phyloP scores from a whole-genome alignment of 2,329 filamentous ascomycete genomes.

The Paecilomyces fulvus region DNA sequence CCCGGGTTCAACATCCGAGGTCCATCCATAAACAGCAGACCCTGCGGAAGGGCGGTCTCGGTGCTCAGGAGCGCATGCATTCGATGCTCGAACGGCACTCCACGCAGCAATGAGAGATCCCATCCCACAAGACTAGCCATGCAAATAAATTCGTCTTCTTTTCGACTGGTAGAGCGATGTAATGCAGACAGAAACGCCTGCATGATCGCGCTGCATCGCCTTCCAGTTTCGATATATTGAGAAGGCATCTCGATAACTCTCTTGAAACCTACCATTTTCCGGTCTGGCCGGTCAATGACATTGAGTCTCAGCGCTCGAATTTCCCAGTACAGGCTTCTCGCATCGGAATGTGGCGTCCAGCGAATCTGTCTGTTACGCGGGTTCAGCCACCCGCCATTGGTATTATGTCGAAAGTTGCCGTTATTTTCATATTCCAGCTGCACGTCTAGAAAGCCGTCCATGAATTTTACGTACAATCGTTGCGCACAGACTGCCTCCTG shows the following conservation, averaged over 20 bases:
- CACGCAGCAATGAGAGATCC: background rate
- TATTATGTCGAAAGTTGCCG: background rate
- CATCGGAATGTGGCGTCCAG: background rate
- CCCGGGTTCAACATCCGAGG: conserved; percentile 1
- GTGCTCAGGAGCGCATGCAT: conserved; percentile 1
- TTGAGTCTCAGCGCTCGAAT: background rate
- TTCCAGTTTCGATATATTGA: background rate
- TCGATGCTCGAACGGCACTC: background rate
- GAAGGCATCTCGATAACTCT: background rate
- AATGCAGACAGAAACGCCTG: background rate
- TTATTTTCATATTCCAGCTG: background rate
- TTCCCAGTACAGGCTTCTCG: background rate
- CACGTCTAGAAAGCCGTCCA: background rate
- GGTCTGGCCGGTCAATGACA: background rate
- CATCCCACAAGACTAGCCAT: background rate
- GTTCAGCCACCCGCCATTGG: background rate
- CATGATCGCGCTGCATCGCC: background rate
- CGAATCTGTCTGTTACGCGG: background rate
- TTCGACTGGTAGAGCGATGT: conserved; percentile 1
- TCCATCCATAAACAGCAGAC: background rate
- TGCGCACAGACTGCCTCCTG: conserved; percentile 1
- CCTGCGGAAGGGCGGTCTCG: background rate
- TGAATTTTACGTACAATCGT: conserved; percentile 1
- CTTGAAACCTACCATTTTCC: background rate
- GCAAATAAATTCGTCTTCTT: conserved; percentile 1